A percentile compares a stretch with the other conserved stretches of the same genome.
Evolutionary conservation across 495 filamentous ascomycete genomes (phyloP).

Genomic region (Talaromyces wortmannii): DNA sequence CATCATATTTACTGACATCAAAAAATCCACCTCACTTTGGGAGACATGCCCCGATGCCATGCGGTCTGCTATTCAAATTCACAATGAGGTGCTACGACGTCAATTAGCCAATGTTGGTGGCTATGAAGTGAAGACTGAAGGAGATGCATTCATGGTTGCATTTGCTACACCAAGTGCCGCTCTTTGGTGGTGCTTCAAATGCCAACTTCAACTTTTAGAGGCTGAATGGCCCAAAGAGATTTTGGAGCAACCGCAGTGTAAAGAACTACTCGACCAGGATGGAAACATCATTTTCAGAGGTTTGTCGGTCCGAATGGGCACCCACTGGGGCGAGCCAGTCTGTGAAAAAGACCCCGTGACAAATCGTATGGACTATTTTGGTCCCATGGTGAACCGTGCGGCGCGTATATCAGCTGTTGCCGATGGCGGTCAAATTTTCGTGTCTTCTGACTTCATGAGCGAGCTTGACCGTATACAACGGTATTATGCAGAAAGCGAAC

Average conservation of each 20-base stretch:
- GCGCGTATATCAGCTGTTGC: slow-evolving; percentile 87
- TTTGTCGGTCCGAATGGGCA: slow-evolving; percentile 93
- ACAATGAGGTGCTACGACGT: slow-evolving; percentile 92
- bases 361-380: slow-evolving; percentile 98
- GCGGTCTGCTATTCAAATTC: slow-evolving; percentile 89
- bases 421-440: slow-evolving; percentile 96
- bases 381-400: slow-evolving; percentile 97
- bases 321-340: slow-evolving; percentile 91
- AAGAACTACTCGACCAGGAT: slow-evolving; percentile 74
- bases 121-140: slow-evolving; percentile 99
- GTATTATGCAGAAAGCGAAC: slow-evolving; percentile 72
- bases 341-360: slow-evolving; percentile 95
- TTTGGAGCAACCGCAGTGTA: slow-evolving; percentile 75
- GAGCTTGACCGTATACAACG: slow-evolving; percentile 91
- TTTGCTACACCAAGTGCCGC: slow-evolving; percentile 93
- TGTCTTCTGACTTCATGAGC: slow-evolving; percentile 91
- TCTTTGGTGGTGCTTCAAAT: slow-evolving; percentile 91
- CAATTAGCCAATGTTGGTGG: slow-evolving; percentile 91
- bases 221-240: slow-evolving; percentile 93
- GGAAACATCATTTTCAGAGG: slow-evolving; percentile 87
- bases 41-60: slow-evolving; percentile 91
- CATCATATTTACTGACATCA: slow-evolving; percentile 98
- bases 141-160: slow-evolving; percentile 98
- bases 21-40: slow-evolving; percentile 96
- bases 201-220: slow-evolving; percentile 79